These are phyloP conservation scores for Phytopythium boreale DNA, from an alignment of 352 stramenopile genomes.

Conservation along the genomic window DNA sequence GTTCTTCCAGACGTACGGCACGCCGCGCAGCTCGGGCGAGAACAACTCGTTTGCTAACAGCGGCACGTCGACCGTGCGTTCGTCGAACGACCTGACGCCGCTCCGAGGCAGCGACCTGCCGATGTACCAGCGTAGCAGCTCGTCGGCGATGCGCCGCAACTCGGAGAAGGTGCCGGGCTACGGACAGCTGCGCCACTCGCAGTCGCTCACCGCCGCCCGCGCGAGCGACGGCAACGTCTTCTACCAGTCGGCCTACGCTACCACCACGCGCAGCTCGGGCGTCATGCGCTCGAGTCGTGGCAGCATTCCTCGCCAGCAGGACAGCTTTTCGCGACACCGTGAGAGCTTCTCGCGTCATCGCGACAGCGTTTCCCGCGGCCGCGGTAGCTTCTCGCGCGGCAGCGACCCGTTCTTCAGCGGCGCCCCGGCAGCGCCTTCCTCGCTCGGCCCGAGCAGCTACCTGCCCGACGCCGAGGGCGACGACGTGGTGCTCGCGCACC, in stretches of 20 bases:
- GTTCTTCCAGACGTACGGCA: conserved; percentile 64
- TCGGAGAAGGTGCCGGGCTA: conserved; percentile 35
- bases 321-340: conserved; percentile 1
- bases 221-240: conserved; percentile 48
- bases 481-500: conserved; percentile 55
- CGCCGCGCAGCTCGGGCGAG: conserved; percentile 29
- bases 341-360: background rate
- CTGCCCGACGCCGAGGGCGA: conserved; percentile 29
- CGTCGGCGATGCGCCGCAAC: conserved; percentile 6
- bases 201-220: conserved; percentile 20
- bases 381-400: conserved; percentile 5
- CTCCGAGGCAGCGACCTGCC: conserved; percentile 31
- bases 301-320: background rate
- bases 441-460: conserved; percentile 17
- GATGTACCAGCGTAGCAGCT: conserved; percentile 33
- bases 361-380: conserved; percentile 1
- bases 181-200: conserved; percentile 15
- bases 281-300: conserved; percentile 1
- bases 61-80: conserved; percentile 46
- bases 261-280: conserved; percentile 7
- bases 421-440: background rate
- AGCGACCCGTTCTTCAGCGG: conserved; percentile 12
- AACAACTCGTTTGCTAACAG: conserved; percentile 44
- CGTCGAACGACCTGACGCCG: conserved; percentile 17
- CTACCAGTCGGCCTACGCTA: conserved; percentile 29